phyloP scores from a whole-genome alignment of 371 early-diverging fungal species.

The Apophysomyces sp. region DNA sequence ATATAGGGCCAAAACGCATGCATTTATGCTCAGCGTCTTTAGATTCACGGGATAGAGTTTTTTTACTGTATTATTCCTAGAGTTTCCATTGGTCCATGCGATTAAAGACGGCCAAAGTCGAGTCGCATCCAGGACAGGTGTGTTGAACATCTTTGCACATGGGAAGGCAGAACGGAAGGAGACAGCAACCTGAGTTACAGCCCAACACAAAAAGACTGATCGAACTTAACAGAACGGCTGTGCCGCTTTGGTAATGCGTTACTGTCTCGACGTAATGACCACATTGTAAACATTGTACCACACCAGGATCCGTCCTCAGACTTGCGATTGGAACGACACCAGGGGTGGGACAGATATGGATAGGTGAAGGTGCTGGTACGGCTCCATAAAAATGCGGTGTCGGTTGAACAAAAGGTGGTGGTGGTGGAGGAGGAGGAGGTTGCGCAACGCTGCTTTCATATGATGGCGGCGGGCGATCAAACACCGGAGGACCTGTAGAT shows the following conservation, averaged over 20 bases:
- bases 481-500: not conserved
- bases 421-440: not conserved
- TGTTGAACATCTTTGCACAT: slow-evolving; percentile 13
- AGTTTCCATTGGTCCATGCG: not conserved
- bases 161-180: slow-evolving; percentile 13
- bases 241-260: slow-evolving; percentile 9
- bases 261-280: slow-evolving; percentile 15
- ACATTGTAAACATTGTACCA: slow-evolving; percentile 11
- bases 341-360: not conserved
- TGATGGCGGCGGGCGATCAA: not conserved
- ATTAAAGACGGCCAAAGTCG: slow-evolving; percentile 1
- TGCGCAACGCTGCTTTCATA: not conserved
- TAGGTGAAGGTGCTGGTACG: not conserved
- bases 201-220: slow-evolving; percentile 6
- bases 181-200: slow-evolving; percentile 14
- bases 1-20: no score
- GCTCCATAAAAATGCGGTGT: not conserved
- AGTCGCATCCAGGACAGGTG: slow-evolving; percentile 12
- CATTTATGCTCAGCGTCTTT: not conserved
- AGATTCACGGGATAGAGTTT: not conserved
- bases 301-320: slow-evolving; percentile 4
- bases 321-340: not conserved
- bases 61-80: not conserved
- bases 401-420: not conserved
- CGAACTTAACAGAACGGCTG: slow-evolving; percentile 4